Conservation (phyloP, 1,284 basidiomycete species). For the Puccinia hordei region DNA sequence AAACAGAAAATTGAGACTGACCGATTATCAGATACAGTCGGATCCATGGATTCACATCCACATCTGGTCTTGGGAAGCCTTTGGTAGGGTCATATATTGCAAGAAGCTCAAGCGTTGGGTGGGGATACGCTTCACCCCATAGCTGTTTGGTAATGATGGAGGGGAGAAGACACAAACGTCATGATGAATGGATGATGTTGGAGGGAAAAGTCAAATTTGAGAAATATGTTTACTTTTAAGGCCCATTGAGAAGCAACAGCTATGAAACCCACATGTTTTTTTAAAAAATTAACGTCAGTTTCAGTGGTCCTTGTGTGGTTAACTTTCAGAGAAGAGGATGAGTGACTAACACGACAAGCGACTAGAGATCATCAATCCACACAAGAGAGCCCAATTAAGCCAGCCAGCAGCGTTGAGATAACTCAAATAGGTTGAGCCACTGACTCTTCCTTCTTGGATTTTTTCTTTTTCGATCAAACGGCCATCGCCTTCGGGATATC, state of each 20-base stretch:
- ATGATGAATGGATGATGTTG: neutral
- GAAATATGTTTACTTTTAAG: conserved; percentile 29
- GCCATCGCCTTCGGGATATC: conserved; percentile 16
- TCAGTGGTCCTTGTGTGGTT: conserved; percentile 62
- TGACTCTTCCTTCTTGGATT: conserved; percentile 69
- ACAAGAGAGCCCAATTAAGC: conserved; percentile 65
- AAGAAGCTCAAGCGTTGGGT: conserved; percentile 2
- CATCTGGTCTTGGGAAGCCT: conserved; percentile 44
- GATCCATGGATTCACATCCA: conserved; percentile 47
- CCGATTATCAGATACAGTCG: conserved; percentile 36
- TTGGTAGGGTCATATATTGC: conserved; percentile 35
- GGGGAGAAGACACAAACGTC: neutral
- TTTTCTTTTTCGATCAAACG: conserved; percentile 67
- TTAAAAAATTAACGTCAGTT: conserved; percentile 72
- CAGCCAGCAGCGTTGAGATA: conserved; percentile 69
- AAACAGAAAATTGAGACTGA: neutral
- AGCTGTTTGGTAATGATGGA: neutral
- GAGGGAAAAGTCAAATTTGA: neutral
- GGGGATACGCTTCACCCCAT: conserved; percentile 50
- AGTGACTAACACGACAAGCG: conserved; percentile 65
- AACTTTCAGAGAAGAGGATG: conserved; percentile 63
- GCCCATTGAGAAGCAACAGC: conserved; percentile 49
- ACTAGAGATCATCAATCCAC: conserved; percentile 66
- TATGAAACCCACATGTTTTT: conserved; percentile 30
- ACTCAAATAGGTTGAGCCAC: conserved; percentile 65